These are phyloP conservation scores for Tricholoma furcatifolium DNA, from an alignment of 768 basidiomycete species.

Conservation along the genomic window DNA sequence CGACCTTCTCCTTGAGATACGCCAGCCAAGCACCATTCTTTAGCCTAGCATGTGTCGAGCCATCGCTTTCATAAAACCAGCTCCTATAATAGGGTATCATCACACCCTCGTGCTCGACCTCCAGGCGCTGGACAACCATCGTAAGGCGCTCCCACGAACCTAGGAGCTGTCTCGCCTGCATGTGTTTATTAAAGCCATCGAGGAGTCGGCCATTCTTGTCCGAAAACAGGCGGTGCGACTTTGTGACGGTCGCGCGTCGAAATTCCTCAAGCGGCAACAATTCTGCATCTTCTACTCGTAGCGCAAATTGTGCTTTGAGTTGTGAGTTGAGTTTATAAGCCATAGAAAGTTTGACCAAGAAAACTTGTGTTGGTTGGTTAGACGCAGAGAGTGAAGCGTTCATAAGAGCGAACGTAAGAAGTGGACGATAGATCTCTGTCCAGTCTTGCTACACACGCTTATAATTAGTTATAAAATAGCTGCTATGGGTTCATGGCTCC, in stretches of 20 bases:
- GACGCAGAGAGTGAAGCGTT: not conserved
- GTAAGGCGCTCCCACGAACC: not conserved
- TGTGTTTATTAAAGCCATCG: slow-evolving; percentile 3
- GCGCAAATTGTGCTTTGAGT: slow-evolving; percentile 3
- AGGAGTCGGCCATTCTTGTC: slow-evolving; percentile 7
- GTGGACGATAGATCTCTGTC: slow-evolving; percentile 2
- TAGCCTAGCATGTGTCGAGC: not conserved
- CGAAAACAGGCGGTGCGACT: slow-evolving; percentile 6
- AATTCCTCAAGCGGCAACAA: slow-evolving; percentile 7
- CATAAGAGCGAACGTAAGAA: slow-evolving; percentile 1
- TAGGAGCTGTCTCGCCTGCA: not conserved
- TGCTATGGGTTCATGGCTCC: not conserved
- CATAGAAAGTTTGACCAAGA: slow-evolving; percentile 8
- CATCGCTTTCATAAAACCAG: slow-evolving; percentile 1
- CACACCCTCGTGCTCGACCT: slow-evolving; percentile 6
- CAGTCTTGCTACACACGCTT: slow-evolving; percentile 8
- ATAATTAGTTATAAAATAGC: not conserved
- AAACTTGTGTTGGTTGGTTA: not conserved
- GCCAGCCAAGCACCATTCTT: slow-evolving; percentile 2
- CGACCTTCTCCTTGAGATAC: slow-evolving; percentile 7
- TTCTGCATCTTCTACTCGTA: slow-evolving; percentile 5
- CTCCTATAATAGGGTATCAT: slow-evolving; percentile 6
- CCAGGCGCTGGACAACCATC: slow-evolving; percentile 10
- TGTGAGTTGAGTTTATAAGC: not conserved
- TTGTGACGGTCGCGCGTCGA: slow-evolving; percentile 10